Evolutionary conservation across 2,329 filamentous ascomycete genomes (phyloP), one percentile per base, ranked within the genome.

Genomic region (Colletotrichum tanaceti): DNA sequence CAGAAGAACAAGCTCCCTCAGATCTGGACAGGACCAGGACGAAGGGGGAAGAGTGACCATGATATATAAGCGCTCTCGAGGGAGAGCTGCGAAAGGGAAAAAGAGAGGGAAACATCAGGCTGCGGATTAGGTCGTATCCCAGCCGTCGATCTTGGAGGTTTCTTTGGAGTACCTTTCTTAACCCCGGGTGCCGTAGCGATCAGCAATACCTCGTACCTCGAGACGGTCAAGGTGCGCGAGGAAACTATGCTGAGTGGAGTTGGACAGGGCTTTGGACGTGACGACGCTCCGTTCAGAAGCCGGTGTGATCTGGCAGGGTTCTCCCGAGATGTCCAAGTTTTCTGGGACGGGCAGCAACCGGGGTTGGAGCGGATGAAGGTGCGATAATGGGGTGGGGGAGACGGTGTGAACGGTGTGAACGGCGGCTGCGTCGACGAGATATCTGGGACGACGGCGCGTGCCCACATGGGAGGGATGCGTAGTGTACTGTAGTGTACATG

Each of bases 151-250:
- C 65, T 49, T 24, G 50, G 41, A n/a, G 18, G 11, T 53, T 28
- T 43, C 22, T n/a, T 16, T 16, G 28, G 24, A 18, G 41, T 14
- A 43, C 16, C 43, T 50, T 35, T 63, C 60, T 35, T 50, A 57
- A 68, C 16, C 38, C 62, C 54, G 62, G 62, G 62, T 57, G 49
- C 54, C 62, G 65, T n/a, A 55, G n/a, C 65, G 65, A 68, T 60
- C 62, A 65, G 43, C 44, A 28, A 28, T 28, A 28, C 28, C 28
- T 43, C n/a, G 47, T 60, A 49, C n/a, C n/a, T n/a, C n/a, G n/a
- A n/a, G 54, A 32, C 49, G 44, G 3, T 20, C 11, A 24, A 65
- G 35, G 54, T 60, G 35, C 62, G n/a, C 65, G 65, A 41, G 32
- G 49, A 43, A 54, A 55, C 24, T 50, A 43, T 14, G 44, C 38